Evolutionary conservation across 78 protist species (phyloP), one percentile per base, ranked within the genome.

Genomic region (Polysphondylium violaceum): DNA sequence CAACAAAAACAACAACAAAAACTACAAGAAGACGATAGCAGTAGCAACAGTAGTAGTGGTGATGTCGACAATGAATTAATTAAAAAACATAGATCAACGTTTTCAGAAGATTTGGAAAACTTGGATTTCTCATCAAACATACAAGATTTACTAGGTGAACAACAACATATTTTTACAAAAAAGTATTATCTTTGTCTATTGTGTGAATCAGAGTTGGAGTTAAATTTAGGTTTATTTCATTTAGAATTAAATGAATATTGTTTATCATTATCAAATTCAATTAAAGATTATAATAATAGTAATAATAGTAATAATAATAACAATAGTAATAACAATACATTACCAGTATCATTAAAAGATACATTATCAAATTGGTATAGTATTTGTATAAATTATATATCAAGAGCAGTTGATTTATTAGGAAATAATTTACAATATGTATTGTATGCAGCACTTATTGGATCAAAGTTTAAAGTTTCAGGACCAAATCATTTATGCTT

Each of bases 181-280:
- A 79, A 83, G 31, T 83, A 83, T 38, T 83, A 69, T 59, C 47
- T 83, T 43, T 83, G 91, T 83, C 51, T 83, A 29, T 43, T 74
- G 8, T 83, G 76, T 58, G 91, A 83, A 58, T 43, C 79, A 27
- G 79, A 83, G 17, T 23, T n/a, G 21, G 72, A 83, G 23, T 55
- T 43, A 36, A 67, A 83, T 43, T 56, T 83, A 7, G 91, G 76
- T 27, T 11, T 74, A 25, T 83, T 69, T 23, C 91, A 83, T 83
- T 33, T 83, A 40, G 91, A 83, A 33, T 27, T 83, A 0, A 36
- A 53, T 3, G 68, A 83, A 29, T 83, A 58, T 74, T 67, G 79
- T 69, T 12, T 41, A 36, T 74, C 64, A 17, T 44, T 83, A 19
- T 31, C 29, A 3, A 17, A 2, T 5, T 27, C 50, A 9, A 38